These are phyloP conservation scores for Neofusicoccum laricinum DNA, from an alignment of 2,329 filamentous ascomycete species.

Conservation along the genomic window DNA sequence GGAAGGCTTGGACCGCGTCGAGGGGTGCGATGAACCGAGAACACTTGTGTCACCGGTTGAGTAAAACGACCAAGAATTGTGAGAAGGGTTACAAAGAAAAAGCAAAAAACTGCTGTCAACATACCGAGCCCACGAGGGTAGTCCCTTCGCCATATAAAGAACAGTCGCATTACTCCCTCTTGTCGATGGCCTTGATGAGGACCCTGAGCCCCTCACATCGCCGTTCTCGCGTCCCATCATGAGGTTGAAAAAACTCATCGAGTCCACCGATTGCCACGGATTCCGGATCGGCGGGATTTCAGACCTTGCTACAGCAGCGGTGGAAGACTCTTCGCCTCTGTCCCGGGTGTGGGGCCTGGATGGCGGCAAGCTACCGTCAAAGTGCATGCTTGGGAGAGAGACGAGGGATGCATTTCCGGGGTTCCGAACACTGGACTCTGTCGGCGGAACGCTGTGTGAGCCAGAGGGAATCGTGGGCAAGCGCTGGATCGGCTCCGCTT, in stretches of 20 bases:
- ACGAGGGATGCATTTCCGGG: not conserved
- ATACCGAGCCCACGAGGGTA: constrained; percentile 15
- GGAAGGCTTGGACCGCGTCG: not conserved
- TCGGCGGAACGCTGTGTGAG: not conserved
- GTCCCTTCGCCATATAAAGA: not conserved
- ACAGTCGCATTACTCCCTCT: not conserved
- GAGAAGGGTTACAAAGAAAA: not conserved
- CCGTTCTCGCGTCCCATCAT: not conserved
- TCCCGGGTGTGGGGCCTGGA: not conserved
- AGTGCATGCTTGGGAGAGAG: constrained; percentile 3
- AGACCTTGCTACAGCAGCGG: not conserved
- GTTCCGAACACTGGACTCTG: not conserved
- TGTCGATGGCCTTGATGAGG: not conserved
- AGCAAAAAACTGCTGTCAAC: not conserved
- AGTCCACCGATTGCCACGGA: constrained; percentile 13
- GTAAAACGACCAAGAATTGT: constrained; percentile 4
- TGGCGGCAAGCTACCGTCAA: not conserved
- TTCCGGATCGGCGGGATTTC: constrained; percentile 7
- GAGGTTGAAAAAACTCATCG: constrained; percentile 2
- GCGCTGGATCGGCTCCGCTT: not conserved
- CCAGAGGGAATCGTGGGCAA: not conserved
- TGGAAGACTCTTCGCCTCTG: constrained; percentile 1
- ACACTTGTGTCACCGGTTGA: constrained; percentile 7
- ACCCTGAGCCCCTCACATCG: not conserved
- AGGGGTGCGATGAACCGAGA: not conserved